Percentiles rank a stretch among this genome's conserved stretches.
These are phyloP conservation scores for Clarireedia monteithiana DNA, from an alignment of 2,329 filamentous ascomycete genomes.

Conservation along the genomic window DNA sequence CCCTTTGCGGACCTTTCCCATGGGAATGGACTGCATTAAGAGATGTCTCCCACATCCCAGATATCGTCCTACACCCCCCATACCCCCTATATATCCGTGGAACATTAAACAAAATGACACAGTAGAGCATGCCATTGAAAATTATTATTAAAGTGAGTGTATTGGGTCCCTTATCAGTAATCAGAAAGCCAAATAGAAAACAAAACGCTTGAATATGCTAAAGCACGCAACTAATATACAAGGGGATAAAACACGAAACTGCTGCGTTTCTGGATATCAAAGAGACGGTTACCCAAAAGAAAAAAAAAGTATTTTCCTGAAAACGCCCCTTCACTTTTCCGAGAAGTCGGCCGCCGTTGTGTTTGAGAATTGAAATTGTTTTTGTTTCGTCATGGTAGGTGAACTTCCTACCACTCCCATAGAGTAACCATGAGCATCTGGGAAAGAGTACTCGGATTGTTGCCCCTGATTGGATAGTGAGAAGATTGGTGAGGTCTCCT, in stretches of 20 bases:
- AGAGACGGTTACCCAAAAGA: not conserved
- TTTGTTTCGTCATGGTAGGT: conserved; percentile 23
- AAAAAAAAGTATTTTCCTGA: not conserved
- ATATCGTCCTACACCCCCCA: not conserved
- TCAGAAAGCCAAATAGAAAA: not conserved
- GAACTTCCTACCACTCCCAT: conserved; percentile 12
- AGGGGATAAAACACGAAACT: not conserved
- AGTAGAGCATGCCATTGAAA: not conserved
- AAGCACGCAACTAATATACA: not conserved
- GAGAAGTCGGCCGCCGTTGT: conserved; percentile 28
- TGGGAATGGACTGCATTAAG: not conserved
- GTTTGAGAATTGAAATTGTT: conserved; percentile 29
- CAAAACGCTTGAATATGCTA: not conserved
- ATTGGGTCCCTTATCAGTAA: not conserved
- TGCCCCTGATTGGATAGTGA: conserved; percentile 17
- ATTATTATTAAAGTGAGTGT: not conserved
- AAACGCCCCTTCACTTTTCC: conserved; percentile 19
- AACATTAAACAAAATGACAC: not conserved
- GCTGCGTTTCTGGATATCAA: not conserved
- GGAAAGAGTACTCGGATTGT: conserved; percentile 24
- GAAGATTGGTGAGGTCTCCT: conserved; percentile 21
- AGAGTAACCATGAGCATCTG: conserved; percentile 15
- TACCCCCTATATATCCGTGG: not conserved
- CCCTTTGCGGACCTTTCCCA: not conserved
- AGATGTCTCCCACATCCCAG: not conserved